These are phyloP conservation scores for Helianthus tuberosus DNA, from an alignment of 129 eudicot species.

Conservation along the genomic window DNA sequence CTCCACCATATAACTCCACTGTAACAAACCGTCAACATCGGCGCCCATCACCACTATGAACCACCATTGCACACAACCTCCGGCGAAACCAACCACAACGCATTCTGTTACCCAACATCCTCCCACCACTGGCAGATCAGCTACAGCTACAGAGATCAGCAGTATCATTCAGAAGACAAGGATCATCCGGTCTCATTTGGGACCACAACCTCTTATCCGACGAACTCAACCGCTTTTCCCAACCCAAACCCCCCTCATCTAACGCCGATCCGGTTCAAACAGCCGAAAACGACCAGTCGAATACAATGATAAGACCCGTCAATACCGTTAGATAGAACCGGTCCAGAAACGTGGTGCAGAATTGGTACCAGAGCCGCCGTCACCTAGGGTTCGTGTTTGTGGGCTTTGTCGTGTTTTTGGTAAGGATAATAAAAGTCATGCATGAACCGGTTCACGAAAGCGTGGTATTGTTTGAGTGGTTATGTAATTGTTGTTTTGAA, in stretches of 20 bases:
- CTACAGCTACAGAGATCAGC: constrained; percentile 65
- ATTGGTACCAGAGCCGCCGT: constrained; percentile 64
- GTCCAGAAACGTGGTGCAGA: constrained; percentile 60
- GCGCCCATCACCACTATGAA: too few relatives aligned
- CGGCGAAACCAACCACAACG: too few relatives aligned
- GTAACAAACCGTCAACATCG: too few relatives aligned
- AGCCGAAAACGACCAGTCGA: constrained; percentile 27
- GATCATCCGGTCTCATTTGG: too few relatives aligned
- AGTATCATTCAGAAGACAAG: constrained; percentile 80
- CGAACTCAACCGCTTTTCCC: constrained; percentile 28
- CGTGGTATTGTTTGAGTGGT: constrained; percentile 17
- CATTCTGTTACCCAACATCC: too few relatives aligned
- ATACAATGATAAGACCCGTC: constrained; percentile 27
- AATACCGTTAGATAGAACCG: constrained; percentile 48
- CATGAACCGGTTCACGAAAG: constrained; percentile 18
- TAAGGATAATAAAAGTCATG: constrained; percentile 36
- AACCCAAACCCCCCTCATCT: constrained; percentile 18
- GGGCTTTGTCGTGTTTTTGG: constrained; percentile 63
- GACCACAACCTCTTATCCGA: constrained; percentile 60
- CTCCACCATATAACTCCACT: too few relatives aligned
- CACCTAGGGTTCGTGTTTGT: constrained; percentile 72
- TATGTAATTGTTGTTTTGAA: neutral
- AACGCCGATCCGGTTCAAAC: constrained; percentile 4
- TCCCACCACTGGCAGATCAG: constrained; percentile 31
- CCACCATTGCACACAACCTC: too few relatives aligned